phyloP scores from a whole-genome alignment of 2,329 filamentous ascomycete species.

The Monilinia polystroma region DNA sequence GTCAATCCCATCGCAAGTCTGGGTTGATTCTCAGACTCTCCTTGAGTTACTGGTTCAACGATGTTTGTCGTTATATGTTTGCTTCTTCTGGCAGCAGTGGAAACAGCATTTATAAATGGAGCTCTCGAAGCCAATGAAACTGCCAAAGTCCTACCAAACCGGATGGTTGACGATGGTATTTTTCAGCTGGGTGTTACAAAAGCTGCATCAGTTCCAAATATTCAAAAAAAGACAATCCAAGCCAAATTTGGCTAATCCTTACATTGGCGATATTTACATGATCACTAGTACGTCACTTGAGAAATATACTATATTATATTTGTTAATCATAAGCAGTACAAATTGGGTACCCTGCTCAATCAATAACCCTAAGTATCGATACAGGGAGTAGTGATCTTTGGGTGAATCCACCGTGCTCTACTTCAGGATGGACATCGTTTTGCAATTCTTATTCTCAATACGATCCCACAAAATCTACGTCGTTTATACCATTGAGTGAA shows the following conservation, averaged over 20 bases:
- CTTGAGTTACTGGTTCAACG: neutral
- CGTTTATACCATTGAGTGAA: conserved; percentile 1
- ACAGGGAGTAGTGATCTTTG: conserved; percentile 21
- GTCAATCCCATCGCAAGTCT: neutral
- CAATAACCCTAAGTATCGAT: conserved; percentile 17
- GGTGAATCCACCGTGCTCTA: conserved; percentile 21
- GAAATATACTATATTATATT: neutral
- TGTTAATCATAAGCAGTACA: conserved; percentile 16
- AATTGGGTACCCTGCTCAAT: conserved; percentile 17
- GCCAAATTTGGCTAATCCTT: conserved; percentile 14
- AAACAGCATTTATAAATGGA: neutral
- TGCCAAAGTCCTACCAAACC: neutral
- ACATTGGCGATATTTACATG: conserved; percentile 21
- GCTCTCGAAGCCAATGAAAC: neutral
- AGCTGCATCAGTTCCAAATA: conserved; percentile 1
- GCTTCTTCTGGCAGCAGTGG: neutral
- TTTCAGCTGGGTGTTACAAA: conserved; percentile 16
- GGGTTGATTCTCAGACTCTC: neutral
- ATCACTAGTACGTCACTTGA: conserved; percentile 7
- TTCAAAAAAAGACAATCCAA: conserved; percentile 9
- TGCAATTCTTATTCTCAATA: conserved; percentile 10
- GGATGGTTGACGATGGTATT: conserved; percentile 2
- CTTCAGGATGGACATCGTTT: conserved; percentile 21
- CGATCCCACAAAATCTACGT: conserved; percentile 10
- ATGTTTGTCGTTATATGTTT: conserved; percentile 10